Percentiles rank a stretch among this genome's conserved stretches.
Conservation (phyloP, 2,329 filamentous ascomycete species). For the Hypoxylon sp. region DNA sequence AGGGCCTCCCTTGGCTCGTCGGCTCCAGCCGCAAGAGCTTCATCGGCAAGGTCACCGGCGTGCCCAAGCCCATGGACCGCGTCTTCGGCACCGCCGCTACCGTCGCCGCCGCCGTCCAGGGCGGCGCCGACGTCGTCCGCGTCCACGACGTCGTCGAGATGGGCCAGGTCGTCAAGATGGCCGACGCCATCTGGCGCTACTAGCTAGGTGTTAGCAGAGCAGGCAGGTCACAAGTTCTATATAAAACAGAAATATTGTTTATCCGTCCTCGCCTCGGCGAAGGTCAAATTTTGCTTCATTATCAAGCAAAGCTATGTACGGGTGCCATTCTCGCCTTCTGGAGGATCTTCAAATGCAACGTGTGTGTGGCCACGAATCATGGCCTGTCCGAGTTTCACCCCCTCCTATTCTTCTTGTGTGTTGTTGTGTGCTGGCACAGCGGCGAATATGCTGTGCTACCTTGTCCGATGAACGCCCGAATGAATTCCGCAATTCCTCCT, state of each 20-base stretch:
- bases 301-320: no score
- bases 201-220: constrained; percentile 31
- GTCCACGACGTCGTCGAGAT: constrained; percentile 93
- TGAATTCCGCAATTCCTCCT: no score
- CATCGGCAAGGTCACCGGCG: constrained; percentile 82
- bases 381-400: no score
- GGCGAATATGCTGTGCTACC: no score
- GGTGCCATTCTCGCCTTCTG: no score
- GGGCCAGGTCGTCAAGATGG: constrained; percentile 82
- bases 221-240: neutral
- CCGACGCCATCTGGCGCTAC: constrained; percentile 87
- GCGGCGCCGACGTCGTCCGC: constrained; percentile 88
- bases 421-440: no score
- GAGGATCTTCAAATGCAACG: no score
- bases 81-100: constrained; percentile 88
- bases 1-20: constrained; percentile 84
- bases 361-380: no score
- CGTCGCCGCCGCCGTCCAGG: constrained; percentile 83
- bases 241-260: neutral
- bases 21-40: constrained; percentile 91
- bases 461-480: no score
- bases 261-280: neutral
- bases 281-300: no score
- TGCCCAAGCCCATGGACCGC: constrained; percentile 72
- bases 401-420: no score